phyloP scores from a whole-genome alignment of 805 yeast genomes.

The Torulaspora franciscae region DNA sequence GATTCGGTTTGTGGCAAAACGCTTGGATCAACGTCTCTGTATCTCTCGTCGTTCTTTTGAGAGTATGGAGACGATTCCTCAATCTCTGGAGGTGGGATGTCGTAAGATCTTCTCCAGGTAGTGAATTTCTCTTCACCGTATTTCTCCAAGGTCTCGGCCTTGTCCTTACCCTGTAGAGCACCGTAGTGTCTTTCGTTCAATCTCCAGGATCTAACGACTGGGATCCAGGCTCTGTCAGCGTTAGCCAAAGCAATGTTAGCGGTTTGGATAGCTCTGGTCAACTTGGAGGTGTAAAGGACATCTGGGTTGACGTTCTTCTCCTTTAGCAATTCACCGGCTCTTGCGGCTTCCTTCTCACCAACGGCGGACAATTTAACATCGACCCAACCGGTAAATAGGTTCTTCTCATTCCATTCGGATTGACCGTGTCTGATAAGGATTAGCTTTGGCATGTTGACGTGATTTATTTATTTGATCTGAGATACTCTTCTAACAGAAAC shows the following conservation, averaged over 20 bases:
- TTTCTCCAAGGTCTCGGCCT: slow-evolving; percentile 82
- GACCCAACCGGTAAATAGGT: slow-evolving; percentile 98
- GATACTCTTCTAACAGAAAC: not conserved
- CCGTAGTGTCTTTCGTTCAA: slow-evolving; percentile 99
- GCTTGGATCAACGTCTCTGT: slow-evolving; percentile 74
- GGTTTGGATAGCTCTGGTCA: slow-evolving; percentile 94
- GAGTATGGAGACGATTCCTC: slow-evolving; percentile 74
- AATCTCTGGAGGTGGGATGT: slow-evolving; percentile 91
- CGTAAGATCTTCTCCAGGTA: slow-evolving; percentile 96
- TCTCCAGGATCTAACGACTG: slow-evolving; percentile 95
- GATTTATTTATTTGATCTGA: slow-evolving; percentile 1
- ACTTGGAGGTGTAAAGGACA: slow-evolving; percentile 81
- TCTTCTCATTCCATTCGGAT: slow-evolving; percentile 98
- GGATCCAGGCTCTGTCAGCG: slow-evolving; percentile 87
- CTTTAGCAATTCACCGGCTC: slow-evolving; percentile 88
- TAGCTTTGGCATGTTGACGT: slow-evolving; percentile 51
- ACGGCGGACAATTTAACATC: slow-evolving; percentile 79
- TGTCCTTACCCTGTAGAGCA: slow-evolving; percentile 97
- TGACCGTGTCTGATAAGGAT: slow-evolving; percentile 98
- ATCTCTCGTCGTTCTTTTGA: slow-evolving; percentile 81
- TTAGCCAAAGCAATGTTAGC: slow-evolving; percentile 88
- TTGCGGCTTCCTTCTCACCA: slow-evolving; percentile 86
- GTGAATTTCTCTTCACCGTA: slow-evolving; percentile 92
- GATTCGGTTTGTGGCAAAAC: slow-evolving; percentile 94
- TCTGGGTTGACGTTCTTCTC: slow-evolving; percentile 84